Percentiles rank a stretch among this genome's conserved stretches.
Evolutionary conservation across 805 yeast species (phyloP).

Genomic region (Starmerella powellii): DNA sequence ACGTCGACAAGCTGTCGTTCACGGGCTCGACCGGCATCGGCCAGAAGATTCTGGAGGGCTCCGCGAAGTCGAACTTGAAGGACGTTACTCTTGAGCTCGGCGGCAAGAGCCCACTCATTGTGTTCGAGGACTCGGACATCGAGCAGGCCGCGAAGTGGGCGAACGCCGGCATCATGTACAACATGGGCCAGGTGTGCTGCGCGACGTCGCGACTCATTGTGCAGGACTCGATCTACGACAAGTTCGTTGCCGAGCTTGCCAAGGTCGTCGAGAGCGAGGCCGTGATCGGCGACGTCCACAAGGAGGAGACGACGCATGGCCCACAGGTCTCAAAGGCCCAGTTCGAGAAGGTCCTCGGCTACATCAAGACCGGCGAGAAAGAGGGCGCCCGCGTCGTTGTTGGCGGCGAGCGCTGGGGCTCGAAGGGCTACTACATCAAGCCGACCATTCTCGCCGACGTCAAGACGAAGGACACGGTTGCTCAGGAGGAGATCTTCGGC

Average conservation of each 20-base stretch:
- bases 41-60: constrained; percentile 63
- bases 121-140: constrained; percentile 75
- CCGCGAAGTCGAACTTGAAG: constrained; percentile 72
- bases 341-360: constrained; percentile 61
- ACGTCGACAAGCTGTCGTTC: constrained; percentile 81
- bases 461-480: constrained; percentile 57
- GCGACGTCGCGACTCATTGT: constrained; percentile 89
- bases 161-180: constrained; percentile 74
- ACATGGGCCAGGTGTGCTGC: constrained; percentile 92
- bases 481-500: constrained; percentile 86
- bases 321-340: constrained; percentile 81
- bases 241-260: constrained; percentile 51
- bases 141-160: constrained; percentile 65
- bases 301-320: constrained; percentile 69
- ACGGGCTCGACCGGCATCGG: constrained; percentile 94
- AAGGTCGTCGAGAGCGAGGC: constrained; percentile 36
- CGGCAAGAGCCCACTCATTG: constrained; percentile 88
- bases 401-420: constrained; percentile 72
- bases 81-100: constrained; percentile 91
- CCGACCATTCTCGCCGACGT: constrained; percentile 87
- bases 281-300: constrained; percentile 77
- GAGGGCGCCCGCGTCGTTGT: constrained; percentile 64
- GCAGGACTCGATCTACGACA: constrained; percentile 74
- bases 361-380: constrained; percentile 60
- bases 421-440: constrained; percentile 37